Evolutionary conservation across 2,329 filamentous ascomycete species (phyloP).

Genomic region (Aspergillus flavus): DNA sequence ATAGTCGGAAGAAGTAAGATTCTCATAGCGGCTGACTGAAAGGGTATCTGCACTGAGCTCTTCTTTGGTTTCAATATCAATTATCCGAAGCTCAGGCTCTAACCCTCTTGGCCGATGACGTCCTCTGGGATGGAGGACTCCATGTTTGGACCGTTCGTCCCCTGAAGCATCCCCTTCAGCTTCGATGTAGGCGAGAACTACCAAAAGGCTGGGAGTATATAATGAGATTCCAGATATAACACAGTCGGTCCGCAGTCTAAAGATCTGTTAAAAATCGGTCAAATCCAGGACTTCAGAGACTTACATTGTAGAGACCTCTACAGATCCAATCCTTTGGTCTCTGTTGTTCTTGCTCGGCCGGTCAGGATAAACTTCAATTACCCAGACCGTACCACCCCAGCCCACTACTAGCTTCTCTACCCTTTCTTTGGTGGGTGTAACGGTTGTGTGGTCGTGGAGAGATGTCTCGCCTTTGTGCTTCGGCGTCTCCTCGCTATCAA

Average conservation of each 20-base stretch:
- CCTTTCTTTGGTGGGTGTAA: slow-evolving; percentile 41
- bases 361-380: slow-evolving; percentile 84
- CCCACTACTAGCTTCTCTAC: slow-evolving; percentile 83
- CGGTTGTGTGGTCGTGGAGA: slow-evolving; percentile 45
- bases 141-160: slow-evolving; percentile 46
- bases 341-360: slow-evolving; percentile 67
- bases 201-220: slow-evolving; percentile 87
- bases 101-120: slow-evolving; percentile 75
- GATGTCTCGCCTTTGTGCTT: slow-evolving; percentile 29
- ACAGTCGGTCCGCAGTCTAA: slow-evolving; percentile 89
- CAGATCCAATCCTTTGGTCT: slow-evolving; percentile 73
- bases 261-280: slow-evolving; percentile 29
- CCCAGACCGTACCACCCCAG: slow-evolving; percentile 96
- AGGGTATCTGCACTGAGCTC: slow-evolving; percentile 87
- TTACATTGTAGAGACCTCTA: slow-evolving; percentile 91
- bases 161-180: slow-evolving; percentile 66
- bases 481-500: slow-evolving; percentile 71
- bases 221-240: slow-evolving; percentile 96
- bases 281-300: slow-evolving; percentile 38
- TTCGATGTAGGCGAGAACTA: slow-evolving; percentile 88
- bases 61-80: slow-evolving; percentile 80
- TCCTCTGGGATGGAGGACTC: slow-evolving; percentile 62
- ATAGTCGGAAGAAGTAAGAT: slow-evolving; percentile 85
- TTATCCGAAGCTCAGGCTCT: slow-evolving; percentile 85
- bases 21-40: slow-evolving; percentile 82